Conservation (phyloP, 495 filamentous ascomycete genomes). For the Hyaloscypha finlandica region DNA sequence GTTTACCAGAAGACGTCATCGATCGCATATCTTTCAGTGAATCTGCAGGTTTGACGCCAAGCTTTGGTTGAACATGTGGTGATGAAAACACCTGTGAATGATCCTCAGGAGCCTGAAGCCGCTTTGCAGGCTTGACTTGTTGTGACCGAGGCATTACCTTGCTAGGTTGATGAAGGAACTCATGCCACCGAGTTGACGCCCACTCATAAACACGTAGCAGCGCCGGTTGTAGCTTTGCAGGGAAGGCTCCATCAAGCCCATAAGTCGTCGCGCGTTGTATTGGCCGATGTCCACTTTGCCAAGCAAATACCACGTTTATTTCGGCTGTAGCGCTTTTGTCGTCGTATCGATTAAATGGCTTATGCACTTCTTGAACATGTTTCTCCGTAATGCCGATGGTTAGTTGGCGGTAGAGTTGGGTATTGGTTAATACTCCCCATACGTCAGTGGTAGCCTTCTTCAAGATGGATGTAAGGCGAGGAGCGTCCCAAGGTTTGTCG, state of each 20-base stretch:
- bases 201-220: background rate
- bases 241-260: background rate
- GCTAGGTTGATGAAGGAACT: too few relatives aligned
- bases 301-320: slow-evolving; percentile 3
- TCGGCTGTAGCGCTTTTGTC: slow-evolving; percentile 6
- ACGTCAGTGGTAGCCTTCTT: slow-evolving; percentile 3
- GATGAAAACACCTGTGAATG: too few relatives aligned
- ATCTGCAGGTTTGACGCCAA: too few relatives aligned
- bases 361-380: slow-evolving; percentile 8
- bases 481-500: background rate
- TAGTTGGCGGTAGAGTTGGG: slow-evolving; percentile 12
- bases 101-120: too few relatives aligned
- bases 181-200: background rate
- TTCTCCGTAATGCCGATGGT: slow-evolving; percentile 16
- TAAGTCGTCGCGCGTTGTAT: background rate
- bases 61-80: too few relatives aligned
- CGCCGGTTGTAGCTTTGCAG: background rate
- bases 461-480: slow-evolving; percentile 4
- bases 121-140: too few relatives aligned
- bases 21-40: too few relatives aligned
- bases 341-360: slow-evolving; percentile 16
- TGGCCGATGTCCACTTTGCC: background rate
- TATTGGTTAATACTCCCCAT: background rate
- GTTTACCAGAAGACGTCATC: too few relatives aligned
- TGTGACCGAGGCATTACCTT: too few relatives aligned